Base-by-base conservation (phyloP, 805 yeast genomes). In the Kodamaea neixiangensis region DNA sequence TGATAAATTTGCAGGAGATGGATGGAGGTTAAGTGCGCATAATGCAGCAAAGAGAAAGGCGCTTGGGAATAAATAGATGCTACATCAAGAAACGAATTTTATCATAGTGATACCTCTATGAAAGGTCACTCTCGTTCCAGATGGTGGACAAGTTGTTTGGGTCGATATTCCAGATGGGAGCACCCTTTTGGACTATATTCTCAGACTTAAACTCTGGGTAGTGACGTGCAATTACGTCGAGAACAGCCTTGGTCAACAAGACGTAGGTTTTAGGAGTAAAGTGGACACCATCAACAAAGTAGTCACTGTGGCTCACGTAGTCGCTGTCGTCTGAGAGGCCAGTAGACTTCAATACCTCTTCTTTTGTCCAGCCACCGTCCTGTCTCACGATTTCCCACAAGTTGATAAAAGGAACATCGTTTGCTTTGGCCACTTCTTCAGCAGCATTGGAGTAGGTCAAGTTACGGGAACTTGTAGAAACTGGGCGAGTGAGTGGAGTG, bases 1-100 rank as follows among this genome's bases (percentile, higher is more conserved):
- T 61, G 80, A 87, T 49, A 66, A 80, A 53, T 81, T 75, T 57
- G 79, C 84, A 6, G 87, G 82, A 57, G 81, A 85, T 55, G 78
- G 84, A 1, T 91, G 97, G 97, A 76, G 96, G 51, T 67, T 90
- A 49, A 85, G 88, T 60, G 63, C 68, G 10, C 74, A 71, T 38
- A 63, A 65, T 29, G 60, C 55, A 39, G 68, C 63, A 3, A 65
- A 65, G 58, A 51, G 60, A 47, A 55, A 58, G 49, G 67, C 67
- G 7, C 54, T 66, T 38, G 62, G 62, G 11, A 54, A 52, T 25
- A 17, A 41, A 17, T 38, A 38, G 14, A 7, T n/a, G n/a, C 17
- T 34, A 37, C 15, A 33, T 7, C 11, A 9, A 41, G 18, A 21
- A 21, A n/a, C n/a, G n/a, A n/a, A n/a, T n/a, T n/a, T n/a, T n/a